These are phyloP conservation scores for Clitopilus passeckerianus DNA, from an alignment of 768 basidiomycete species.

Conservation along the genomic window DNA sequence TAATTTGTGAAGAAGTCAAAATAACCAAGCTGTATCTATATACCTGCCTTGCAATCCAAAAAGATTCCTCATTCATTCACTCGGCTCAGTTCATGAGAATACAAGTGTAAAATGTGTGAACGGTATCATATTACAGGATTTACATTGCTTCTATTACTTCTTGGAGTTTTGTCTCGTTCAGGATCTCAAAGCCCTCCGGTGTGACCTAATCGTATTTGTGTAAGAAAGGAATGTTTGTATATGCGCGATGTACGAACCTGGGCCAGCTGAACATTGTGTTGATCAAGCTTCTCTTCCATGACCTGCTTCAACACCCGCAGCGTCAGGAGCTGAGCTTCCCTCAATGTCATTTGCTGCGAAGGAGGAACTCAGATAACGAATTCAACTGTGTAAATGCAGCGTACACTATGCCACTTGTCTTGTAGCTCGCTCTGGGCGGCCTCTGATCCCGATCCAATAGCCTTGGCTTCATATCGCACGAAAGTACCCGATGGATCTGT, in stretches of 20 bases:
- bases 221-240: not conserved
- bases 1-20: not conserved
- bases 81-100: not conserved
- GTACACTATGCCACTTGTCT: constrained; percentile 93
- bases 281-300: constrained; percentile 99
- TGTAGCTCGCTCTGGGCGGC: constrained; percentile 96
- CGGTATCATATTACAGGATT: constrained; percentile 18
- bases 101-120: not conserved
- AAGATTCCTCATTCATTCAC: not conserved
- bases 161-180: constrained; percentile 78
- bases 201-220: constrained; percentile 59
- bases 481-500: constrained; percentile 99
- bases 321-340: constrained; percentile 83
- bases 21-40: constrained; percentile 5
- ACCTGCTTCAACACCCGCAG: constrained; percentile 95
- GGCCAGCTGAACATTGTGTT: constrained; percentile 96
- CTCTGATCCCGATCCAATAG: constrained; percentile 96
- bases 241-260: constrained; percentile 49
- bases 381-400: constrained; percentile 5
- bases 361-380: not conserved
- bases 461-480: constrained; percentile 95
- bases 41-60: not conserved
- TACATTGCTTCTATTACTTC: constrained; percentile 82
- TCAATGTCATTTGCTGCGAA: constrained; percentile 83
- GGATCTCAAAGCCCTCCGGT: constrained; percentile 81